Base-by-base conservation (phyloP, 108 stramenopile genomes). In the Nannochloropsis oceanica region DNA sequence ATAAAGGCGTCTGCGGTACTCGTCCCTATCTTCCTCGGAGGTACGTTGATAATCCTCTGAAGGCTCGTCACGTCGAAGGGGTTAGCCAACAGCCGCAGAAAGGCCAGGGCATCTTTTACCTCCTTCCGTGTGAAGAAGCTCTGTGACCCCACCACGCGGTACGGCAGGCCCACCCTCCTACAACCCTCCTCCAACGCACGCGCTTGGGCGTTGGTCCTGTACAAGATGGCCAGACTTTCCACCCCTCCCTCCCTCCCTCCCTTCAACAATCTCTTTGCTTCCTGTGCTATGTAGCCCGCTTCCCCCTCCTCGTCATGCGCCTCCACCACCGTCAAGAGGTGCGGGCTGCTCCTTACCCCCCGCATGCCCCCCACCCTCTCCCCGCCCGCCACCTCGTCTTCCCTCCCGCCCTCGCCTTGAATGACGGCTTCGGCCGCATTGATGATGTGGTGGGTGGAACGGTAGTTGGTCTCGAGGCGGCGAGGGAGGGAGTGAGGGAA, bases 191-290 rank as follows among this genome's bases (percentile, higher is more conserved):
- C 96, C 79, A 96, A 84, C 9, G 93, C 87, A 11, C 95, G 93
- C 25, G 94, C 94, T 85, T 96, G 96, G 9, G 96, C 94, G 86
- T 96, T 95, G 11, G 95, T 95, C 14, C 96, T 90, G 86, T 96
- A 96, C 81, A 96, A 90, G 22, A 96, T 85, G 13, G 94, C 96
- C 80, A 86, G 59, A 27, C 80, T 25, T 9, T 25, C 80, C 80
- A 27, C 26, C 26, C 80, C 26, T 26, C 26, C 80, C 80, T 13
- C 80, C 13, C 13, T 25, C 8, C 26, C 26, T 13, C 22, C 25
- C 80, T 26, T 25, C 25, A 81, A 26, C 0, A 81, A 1, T 11
- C 24, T n/a, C 22, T 2, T 27, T 18, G 18, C 22, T 26, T 44
- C 83, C 24, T 59, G 26, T 2, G 83, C 83, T 25, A 84, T 73